Percentiles rank a stretch among this genome's conserved stretches.
Evolutionary conservation across 108 stramenopile species (phyloP).

Genomic region (Skeletonema menzelii): DNA sequence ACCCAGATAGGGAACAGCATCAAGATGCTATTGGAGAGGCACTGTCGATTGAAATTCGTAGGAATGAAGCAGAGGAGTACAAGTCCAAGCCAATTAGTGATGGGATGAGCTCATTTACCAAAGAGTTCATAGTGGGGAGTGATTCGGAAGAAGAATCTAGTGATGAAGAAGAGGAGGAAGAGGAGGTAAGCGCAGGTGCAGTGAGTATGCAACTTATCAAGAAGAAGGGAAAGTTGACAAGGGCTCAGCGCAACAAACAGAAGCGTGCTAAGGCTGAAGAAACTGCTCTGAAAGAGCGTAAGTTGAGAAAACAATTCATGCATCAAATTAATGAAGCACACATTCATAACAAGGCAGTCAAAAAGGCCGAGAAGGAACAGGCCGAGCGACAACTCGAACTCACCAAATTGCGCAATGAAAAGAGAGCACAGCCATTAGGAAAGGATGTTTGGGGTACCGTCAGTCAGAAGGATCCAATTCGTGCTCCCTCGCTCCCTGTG

Average conservation of each 20-base stretch:
- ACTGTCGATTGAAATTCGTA: conserved; percentile 69
- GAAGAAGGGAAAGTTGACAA: conserved; percentile 71
- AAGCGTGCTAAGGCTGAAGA: conserved; percentile 64
- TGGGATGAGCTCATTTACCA: conserved; percentile 75
- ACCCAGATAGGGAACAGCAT: conserved; percentile 72
- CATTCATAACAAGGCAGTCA: conserved; percentile 45
- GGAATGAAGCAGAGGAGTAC: conserved; percentile 64
- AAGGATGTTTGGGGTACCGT: conserved; percentile 49
- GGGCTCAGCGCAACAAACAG: conserved; percentile 84
- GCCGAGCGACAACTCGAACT: conserved; percentile 28
- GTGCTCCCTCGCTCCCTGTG: conserved; percentile 77
- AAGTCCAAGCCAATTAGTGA: conserved; percentile 51
- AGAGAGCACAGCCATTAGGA: conserved; percentile 48
- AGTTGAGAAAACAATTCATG: conserved; percentile 54
- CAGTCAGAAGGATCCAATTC: conserved; percentile 62
- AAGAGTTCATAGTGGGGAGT: conserved; percentile 54
- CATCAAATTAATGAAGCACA: conserved; percentile 55
- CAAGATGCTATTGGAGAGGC: conserved; percentile 71
- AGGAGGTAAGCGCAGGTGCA: conserved; percentile 16
- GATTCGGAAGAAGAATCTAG: conserved; percentile 54
- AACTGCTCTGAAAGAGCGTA: conserved; percentile 49
- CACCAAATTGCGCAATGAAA: conserved; percentile 29
- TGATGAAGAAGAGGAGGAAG: conserved; percentile 53
- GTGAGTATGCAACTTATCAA: conserved; percentile 34
- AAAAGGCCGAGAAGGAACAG: conserved; percentile 20